Evolutionary conservation across 257 asterid species (phyloP), one percentile per base, ranked within the genome.

Genomic region (Capsicum baccatum): DNA sequence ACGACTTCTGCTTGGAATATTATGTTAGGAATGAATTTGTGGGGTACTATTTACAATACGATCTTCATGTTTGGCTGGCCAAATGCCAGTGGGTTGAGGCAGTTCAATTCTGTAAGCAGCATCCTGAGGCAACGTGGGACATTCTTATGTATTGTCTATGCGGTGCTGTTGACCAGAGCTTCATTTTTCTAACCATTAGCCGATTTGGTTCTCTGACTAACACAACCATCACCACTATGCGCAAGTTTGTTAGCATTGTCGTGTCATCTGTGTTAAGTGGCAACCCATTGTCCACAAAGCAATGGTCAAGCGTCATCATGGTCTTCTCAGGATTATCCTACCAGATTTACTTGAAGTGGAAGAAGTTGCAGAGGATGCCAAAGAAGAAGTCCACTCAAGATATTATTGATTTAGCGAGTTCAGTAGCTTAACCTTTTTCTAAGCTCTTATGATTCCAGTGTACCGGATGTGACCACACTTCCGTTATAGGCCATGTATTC

Each of bases 91-190:
- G 98, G 98, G 15, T 96, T 57, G 93, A 93, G 33, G 97, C 97
- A 3, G 78, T 96, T 33, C 88, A 84, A 16, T 93, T 96, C 91
- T 96, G 98, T 89, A 90, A 88, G 94, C 92, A 86, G 89, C 94
- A 96, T 79, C 99, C 99, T 0, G 98, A 96, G 87, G 98, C 92
- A 17, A 98, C 98, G 15, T 94, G 97, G 97, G 99, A 96, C 90
- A 93, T 96, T 74, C 83, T 96, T 55, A 88, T 96, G 85, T 96
- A 87, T 90, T 96, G 99, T 83, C 86, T 96, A 12, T 96, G 99
- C 14, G 98, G 98, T 55, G 98, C 98, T 44, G 95, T 94, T 1
- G 99, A 98, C 80, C 99, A 96, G 85, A 94, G 93, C 81, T 94
- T 94, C 79, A 94, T 94, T 83, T 94, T 96, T 90, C 85, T 94